Conservation (phyloP, 164 flowering plant species). For the Magnolia kwangsiensis region DNA sequence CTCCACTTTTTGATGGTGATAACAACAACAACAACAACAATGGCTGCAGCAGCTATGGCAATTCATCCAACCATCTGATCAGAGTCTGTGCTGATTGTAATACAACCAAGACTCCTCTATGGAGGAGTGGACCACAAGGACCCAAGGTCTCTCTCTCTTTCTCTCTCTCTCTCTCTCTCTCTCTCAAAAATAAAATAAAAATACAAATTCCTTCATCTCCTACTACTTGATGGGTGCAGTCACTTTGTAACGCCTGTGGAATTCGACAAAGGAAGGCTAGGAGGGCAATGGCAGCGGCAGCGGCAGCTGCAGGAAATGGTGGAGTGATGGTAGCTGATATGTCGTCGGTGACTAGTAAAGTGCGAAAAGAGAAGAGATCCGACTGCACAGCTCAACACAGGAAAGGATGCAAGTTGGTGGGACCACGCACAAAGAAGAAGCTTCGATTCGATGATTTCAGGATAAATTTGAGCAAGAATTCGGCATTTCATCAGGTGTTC, state of each 20-base stretch:
- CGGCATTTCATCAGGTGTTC: slow-evolving; percentile 56
- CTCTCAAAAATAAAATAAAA: no score
- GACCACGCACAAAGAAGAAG: slow-evolving; percentile 23
- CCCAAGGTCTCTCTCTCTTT: slow-evolving; percentile 56
- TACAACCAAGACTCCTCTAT: slow-evolving; percentile 44
- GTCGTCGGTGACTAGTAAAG: slow-evolving; percentile 16
- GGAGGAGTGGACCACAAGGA: slow-evolving; percentile 51
- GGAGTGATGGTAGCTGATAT: slow-evolving; percentile 8
- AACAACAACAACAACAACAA: slow-evolving; percentile 22
- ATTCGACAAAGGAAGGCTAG: slow-evolving; percentile 83
- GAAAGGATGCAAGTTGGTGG: slow-evolving; percentile 43
- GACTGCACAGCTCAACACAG: slow-evolving; percentile 29
- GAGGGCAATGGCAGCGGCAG: slow-evolving; percentile 60
- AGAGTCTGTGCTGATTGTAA: slow-evolving; percentile 50
- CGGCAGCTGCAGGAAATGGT: slow-evolving; percentile 26
- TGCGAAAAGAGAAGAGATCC: slow-evolving; percentile 33
- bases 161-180: not conserved
- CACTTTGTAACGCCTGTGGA: slow-evolving; percentile 90
- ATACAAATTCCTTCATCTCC: not conserved
- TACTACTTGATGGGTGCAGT: slow-evolving; percentile 32
- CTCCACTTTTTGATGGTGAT: slow-evolving; percentile 10
- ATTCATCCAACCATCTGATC: slow-evolving; percentile 30
- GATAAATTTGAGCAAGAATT: slow-evolving; percentile 47
- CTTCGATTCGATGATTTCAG: slow-evolving; percentile 57
- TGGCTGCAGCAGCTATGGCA: slow-evolving; percentile 8